Evolutionary conservation across 2,329 filamentous ascomycete genomes (phyloP), one percentile per base, ranked within the genome.

Genomic region (Phoma sp.): DNA sequence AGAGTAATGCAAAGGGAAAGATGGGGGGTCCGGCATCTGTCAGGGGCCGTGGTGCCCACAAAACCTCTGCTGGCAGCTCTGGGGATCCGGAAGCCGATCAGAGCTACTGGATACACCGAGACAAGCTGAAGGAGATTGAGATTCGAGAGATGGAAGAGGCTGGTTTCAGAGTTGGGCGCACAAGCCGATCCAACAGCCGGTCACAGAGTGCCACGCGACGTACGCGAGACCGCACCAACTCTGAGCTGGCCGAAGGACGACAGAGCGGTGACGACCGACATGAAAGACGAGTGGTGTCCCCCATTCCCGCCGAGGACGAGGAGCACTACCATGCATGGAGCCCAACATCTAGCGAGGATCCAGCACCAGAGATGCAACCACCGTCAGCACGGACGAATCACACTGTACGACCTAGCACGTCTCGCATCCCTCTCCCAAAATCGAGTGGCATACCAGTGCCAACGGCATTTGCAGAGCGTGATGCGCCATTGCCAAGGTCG

Each of bases 361-460:
- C 90, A 57, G 87, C 88, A 24, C 77, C 79, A 8, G 79, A 84
- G 27, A 73, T 70, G 50, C 71, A 77, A 7, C 67, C 72, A 27
- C 59, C 83, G 75, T 75, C 83, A 64, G 57, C 65, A 33, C 64
- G 64, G 61, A 61, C 60, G 60, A 82, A 72, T 67, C 89, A 82
- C 76, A 84, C 80, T 42, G 65, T 67, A 35, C 68, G 78, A 51
- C 78, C 78, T 27, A 78, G 84, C 77, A 78, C 83, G 3, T 96
- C 93, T 39, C 87, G 91, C 48, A 97, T 99, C 70, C 95, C 95
- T 1, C 82, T 98, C 33, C 87, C 91, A 27, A 93, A 91, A 66
- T 79, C 84, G 11, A 96, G 91, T 70, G 89, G 90, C 2, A 83
- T 86, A 18, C 91, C 92, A 9, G 87, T 96, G 54, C 84, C 90